These are phyloP conservation scores for Ogataea zsoltii DNA, from an alignment of 805 yeast species.

Conservation along the genomic window DNA sequence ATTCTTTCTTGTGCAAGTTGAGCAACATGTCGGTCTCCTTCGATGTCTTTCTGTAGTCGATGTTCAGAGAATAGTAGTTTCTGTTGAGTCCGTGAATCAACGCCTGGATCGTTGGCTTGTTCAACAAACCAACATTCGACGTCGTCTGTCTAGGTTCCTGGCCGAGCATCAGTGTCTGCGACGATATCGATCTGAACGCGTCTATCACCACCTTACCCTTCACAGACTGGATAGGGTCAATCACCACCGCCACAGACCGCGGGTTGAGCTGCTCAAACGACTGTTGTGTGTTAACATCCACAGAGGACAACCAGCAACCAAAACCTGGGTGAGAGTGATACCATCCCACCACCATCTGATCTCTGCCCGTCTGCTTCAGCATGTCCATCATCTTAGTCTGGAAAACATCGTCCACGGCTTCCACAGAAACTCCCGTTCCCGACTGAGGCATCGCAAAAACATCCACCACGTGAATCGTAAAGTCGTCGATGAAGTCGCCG, in stretches of 20 bases:
- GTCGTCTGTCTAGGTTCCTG: conserved; percentile 98
- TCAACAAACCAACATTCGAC: conserved; percentile 90
- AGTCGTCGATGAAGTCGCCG: conserved; percentile 97
- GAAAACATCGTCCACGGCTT: conserved; percentile 98
- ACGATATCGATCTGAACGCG: conserved; percentile 92
- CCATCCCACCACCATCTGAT: conserved; percentile 99
- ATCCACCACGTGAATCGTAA: conserved; percentile 94
- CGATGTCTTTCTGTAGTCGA: conserved; percentile 90
- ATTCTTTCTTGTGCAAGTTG: conserved; percentile 90
- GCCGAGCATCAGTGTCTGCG: conserved; percentile 87
- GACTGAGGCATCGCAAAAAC: conserved; percentile 99
- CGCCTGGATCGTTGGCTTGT: conserved; percentile 96
- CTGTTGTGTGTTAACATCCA: conserved; percentile 97
- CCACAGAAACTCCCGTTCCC: conserved; percentile 98
- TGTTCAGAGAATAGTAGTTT: conserved; percentile 92
- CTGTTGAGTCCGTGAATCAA: conserved; percentile 96
- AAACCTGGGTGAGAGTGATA: conserved; percentile 99
- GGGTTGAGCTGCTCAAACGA: conserved; percentile 94
- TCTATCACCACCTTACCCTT: conserved; percentile 98
- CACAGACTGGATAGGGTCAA: conserved; percentile 98
- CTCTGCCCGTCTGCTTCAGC: conserved; percentile 98
- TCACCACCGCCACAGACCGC: conserved; percentile 97
- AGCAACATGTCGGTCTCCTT: conserved; percentile 91
- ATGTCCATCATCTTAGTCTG: conserved; percentile 99
- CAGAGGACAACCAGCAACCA: conserved; percentile 99